A percentile compares a stretch with the other conserved stretches of the same genome.
These are phyloP conservation scores for Aureobasidium sp. DNA, from an alignment of 2,329 filamentous ascomycete species.

Conservation along the genomic window DNA sequence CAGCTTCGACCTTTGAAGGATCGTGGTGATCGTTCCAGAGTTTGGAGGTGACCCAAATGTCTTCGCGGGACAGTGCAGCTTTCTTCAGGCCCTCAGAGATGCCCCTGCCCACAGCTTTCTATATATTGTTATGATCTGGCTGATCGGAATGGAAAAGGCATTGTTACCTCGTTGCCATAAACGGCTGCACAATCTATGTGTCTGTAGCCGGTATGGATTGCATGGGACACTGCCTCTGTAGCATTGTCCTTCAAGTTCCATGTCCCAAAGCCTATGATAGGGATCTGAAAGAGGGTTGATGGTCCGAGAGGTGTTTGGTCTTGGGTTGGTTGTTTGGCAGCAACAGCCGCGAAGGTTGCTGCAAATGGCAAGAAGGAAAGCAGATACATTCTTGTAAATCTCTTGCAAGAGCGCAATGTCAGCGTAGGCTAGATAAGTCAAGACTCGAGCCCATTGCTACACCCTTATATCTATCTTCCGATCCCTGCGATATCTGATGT, in stretches of 20 bases:
- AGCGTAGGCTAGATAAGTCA: not conserved
- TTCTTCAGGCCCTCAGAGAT: conserved; percentile 29
- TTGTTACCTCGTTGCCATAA: conserved; percentile 32
- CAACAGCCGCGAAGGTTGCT: conserved; percentile 9
- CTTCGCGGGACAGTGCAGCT: conserved; percentile 24
- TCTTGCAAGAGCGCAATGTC: not conserved
- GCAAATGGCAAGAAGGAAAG: conserved; percentile 18
- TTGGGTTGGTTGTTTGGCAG: not conserved
- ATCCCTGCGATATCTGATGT: conserved; percentile 2
- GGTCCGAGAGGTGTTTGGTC: conserved; percentile 21
- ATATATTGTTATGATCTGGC: not conserved
- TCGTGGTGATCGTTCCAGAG: conserved; percentile 31
- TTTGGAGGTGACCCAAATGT: conserved; percentile 32
- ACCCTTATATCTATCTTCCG: not conserved
- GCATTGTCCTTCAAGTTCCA: conserved; percentile 30
- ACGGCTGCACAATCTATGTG: conserved; percentile 43
- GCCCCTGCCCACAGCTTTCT: conserved; percentile 33
- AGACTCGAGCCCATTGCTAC: not conserved
- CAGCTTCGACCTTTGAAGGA: conserved; percentile 21
- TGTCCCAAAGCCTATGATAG: conserved; percentile 30
- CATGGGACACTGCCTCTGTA: conserved; percentile 28
- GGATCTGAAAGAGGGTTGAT: conserved; percentile 21
- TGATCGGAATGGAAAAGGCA: not conserved
- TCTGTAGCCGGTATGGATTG: conserved; percentile 42
- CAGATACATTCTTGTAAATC: not conserved